Conservation (phyloP, 495 filamentous ascomycete genomes). For the Chaetomium tenue region DNA sequence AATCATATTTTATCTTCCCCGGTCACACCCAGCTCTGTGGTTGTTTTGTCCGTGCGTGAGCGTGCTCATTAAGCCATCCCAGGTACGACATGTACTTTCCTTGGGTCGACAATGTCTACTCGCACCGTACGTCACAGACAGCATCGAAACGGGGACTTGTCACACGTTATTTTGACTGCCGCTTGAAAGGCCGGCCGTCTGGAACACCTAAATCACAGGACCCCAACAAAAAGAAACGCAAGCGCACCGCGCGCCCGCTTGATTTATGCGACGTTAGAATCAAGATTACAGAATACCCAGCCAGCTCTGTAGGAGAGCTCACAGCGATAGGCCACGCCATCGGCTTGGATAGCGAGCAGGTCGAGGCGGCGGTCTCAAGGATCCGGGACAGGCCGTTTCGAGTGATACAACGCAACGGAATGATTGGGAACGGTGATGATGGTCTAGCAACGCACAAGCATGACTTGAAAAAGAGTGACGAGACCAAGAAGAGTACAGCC, state of each 20-base stretch:
- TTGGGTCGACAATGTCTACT: conserved; percentile 89
- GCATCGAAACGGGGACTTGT: conserved; percentile 79
- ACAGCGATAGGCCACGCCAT: conserved; percentile 23
- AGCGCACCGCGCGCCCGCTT: conserved; percentile 69
- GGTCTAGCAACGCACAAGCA: conserved; percentile 65
- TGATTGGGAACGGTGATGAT: conserved; percentile 62
- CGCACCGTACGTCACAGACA: conserved; percentile 77
- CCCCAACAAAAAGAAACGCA: conserved; percentile 86
- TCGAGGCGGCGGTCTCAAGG: conserved; percentile 9
- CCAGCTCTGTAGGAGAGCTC: conserved; percentile 49
- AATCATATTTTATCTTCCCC: conserved; percentile 1
- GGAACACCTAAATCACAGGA: conserved; percentile 83
- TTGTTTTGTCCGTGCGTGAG: not conserved
- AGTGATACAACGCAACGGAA: conserved; percentile 71
- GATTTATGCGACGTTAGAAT: conserved; percentile 91
- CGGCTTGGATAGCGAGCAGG: conserved; percentile 24
- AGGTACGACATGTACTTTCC: conserved; percentile 89
- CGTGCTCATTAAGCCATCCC: conserved; percentile 15
- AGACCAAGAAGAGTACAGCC: conserved; percentile 82
- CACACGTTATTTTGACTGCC: conserved; percentile 88
- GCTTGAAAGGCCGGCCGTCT: conserved; percentile 78
- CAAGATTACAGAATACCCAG: conserved; percentile 82
- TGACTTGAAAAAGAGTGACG: conserved; percentile 73
- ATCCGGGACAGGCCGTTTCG: conserved; percentile 56
- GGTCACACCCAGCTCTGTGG: too few species aligned